Evolutionary conservation across 352 stramenopile genomes (phyloP).

Genomic region (Phytophthora pinifolia): DNA sequence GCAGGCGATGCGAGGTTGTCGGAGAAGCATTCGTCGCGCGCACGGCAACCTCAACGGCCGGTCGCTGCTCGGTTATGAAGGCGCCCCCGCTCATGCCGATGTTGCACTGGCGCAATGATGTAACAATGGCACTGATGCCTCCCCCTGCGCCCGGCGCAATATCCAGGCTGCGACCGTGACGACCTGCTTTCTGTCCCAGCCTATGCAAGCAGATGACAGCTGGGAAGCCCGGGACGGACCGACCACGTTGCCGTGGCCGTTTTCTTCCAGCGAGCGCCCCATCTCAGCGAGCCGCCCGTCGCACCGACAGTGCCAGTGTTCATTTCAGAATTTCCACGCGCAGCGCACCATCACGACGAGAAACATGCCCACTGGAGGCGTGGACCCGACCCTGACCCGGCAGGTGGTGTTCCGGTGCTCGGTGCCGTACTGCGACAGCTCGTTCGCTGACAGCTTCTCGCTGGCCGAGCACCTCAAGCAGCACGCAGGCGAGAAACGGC

Average conservation of each 20-base stretch:
- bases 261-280: conserved; percentile 26
- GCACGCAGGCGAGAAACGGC: conserved; percentile 47
- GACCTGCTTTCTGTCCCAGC: neutral
- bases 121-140: no score
- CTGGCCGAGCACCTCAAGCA: conserved; percentile 50
- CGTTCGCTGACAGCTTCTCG: conserved; percentile 35
- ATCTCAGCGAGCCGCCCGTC: conserved; percentile 25
- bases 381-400: neutral
- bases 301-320: neutral
- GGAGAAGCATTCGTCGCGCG: no score
- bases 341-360: neutral
- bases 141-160: no score
- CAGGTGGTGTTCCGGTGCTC: conserved; percentile 33
- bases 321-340: conserved; percentile 25
- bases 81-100: no score
- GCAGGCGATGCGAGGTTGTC: no score
- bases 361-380: conserved; percentile 7
- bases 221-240: conserved; percentile 13
- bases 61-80: no score
- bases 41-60: no score
- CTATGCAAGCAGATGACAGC: conserved; percentile 9
- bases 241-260: conserved; percentile 26
- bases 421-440: conserved; percentile 37
- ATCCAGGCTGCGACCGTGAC: neutral
- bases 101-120: no score